These are phyloP conservation scores for Amanita fuliginea DNA, from an alignment of 768 basidiomycete genomes.

Conservation along the genomic window DNA sequence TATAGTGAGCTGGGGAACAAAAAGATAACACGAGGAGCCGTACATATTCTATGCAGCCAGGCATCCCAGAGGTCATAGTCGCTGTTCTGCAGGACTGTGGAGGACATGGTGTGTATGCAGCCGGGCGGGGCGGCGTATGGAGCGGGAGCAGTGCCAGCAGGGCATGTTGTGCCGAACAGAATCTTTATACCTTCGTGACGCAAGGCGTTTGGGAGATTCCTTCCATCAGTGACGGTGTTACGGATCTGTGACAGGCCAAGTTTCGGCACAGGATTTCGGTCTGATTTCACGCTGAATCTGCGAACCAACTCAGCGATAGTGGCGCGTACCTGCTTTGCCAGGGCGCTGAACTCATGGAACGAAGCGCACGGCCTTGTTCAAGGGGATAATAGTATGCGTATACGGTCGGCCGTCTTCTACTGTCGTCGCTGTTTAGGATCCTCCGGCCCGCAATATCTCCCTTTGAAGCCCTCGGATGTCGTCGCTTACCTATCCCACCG, in stretches of 20 bases:
- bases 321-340: too few species aligned
- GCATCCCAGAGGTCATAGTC: constrained; percentile 79
- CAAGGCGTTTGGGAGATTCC: not conserved
- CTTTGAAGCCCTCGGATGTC: not conserved
- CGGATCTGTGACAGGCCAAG: not conserved
- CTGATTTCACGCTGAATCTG: too few species aligned
- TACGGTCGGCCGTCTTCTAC: not conserved
- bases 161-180: not conserved
- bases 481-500: too few species aligned
- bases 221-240: constrained; percentile 2
- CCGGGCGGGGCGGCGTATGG: constrained; percentile 3
- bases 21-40: constrained; percentile 9
- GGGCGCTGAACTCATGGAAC: too few species aligned
- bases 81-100: constrained; percentile 38
- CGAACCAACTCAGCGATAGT: too few species aligned
- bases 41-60: constrained; percentile 64
- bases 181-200: not conserved
- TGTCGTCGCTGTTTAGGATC: not conserved
- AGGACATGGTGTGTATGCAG: constrained; percentile 12
- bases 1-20: not conserved
- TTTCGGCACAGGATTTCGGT: not conserved
- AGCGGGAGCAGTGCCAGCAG: constrained; percentile 2
- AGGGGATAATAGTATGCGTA: too few species aligned
- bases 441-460: constrained; percentile 6
- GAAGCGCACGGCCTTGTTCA: too few species aligned